Evolutionary conservation across 1,139 yeast species (phyloP).

Genomic region (Geotrichum candidum): DNA sequence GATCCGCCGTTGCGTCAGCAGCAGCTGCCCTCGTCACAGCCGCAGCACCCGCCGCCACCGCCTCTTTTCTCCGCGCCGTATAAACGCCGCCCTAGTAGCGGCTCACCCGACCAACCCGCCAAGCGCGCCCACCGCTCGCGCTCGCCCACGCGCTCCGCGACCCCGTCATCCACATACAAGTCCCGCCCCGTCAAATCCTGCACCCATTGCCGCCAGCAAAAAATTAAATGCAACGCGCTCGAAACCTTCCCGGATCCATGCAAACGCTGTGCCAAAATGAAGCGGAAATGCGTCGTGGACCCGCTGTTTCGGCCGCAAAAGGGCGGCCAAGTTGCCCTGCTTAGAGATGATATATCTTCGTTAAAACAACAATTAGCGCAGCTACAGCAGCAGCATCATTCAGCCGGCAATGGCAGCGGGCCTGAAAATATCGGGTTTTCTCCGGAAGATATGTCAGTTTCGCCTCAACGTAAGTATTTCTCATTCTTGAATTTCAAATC

Average conservation of each 20-base stretch:
- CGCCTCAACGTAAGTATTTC: neutral
- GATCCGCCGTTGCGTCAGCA: neutral
- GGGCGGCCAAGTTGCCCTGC: conserved; percentile 80
- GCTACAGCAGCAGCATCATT: conserved; percentile 51
- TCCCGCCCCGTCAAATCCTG: conserved; percentile 81
- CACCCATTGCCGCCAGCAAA: conserved; percentile 91
- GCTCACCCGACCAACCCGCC: neutral
- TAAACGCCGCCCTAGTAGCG: neutral
- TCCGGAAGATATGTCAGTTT: neutral
- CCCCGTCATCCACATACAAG: neutral
- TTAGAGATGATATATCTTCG: conserved; percentile 80
- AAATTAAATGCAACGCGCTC: conserved; percentile 86
- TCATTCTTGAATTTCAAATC: neutral
- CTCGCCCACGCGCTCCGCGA: neutral
- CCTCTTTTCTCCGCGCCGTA: neutral
- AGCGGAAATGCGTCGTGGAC: conserved; percentile 77
- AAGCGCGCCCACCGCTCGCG: neutral
- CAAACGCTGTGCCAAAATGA: conserved; percentile 74
- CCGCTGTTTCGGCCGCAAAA: conserved; percentile 88
- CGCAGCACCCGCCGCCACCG: neutral
- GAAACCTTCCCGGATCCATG: conserved; percentile 81
- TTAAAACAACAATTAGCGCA: conserved; percentile 71
- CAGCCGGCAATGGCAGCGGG: neutral
- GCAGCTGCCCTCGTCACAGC: neutral
- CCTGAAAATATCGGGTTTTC: neutral